Percentiles rank a stretch among this genome's conserved stretches.
Evolutionary conservation across 352 stramenopile genomes (phyloP).

Genomic region (Achlya hypogyna): DNA sequence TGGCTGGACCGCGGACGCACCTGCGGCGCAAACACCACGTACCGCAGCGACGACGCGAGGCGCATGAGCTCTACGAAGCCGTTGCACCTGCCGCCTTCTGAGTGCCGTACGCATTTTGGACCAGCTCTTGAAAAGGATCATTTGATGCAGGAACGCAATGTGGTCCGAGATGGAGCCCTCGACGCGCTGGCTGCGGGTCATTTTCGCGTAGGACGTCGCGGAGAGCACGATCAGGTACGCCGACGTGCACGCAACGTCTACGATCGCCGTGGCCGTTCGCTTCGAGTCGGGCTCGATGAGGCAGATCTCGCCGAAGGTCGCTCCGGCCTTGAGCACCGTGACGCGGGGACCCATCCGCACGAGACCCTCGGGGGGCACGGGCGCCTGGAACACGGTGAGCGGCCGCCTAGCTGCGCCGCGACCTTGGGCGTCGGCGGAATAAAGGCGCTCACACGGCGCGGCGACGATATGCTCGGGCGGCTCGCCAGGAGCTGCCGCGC

Average conservation of each 20-base stretch:
- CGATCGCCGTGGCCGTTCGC: conserved; percentile 70
- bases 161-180: conserved; percentile 79
- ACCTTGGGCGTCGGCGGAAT: neutral
- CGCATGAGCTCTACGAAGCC: conserved; percentile 61
- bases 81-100: neutral
- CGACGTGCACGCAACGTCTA: conserved; percentile 50
- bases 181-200: conserved; percentile 72
- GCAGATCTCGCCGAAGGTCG: conserved; percentile 76
- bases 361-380: neutral
- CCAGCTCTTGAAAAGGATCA: conserved; percentile 68
- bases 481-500: neutral
- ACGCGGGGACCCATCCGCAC: conserved; percentile 43
- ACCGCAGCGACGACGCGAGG: conserved; percentile 47
- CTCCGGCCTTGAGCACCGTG: conserved; percentile 59
- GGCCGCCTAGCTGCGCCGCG: neutral
- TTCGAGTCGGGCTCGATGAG: conserved; percentile 82
- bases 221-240: conserved; percentile 82
- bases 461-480: neutral
- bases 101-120: conserved; percentile 69
- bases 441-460: neutral
- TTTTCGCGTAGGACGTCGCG: conserved; percentile 64
- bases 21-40: conserved; percentile 21
- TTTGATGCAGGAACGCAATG: conserved; percentile 75
- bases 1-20: neutral
- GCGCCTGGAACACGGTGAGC: neutral